A percentile compares a stretch with the other conserved stretches of the same genome.
Conservation (phyloP, 805 yeast species). For the Ogataea minuta region DNA sequence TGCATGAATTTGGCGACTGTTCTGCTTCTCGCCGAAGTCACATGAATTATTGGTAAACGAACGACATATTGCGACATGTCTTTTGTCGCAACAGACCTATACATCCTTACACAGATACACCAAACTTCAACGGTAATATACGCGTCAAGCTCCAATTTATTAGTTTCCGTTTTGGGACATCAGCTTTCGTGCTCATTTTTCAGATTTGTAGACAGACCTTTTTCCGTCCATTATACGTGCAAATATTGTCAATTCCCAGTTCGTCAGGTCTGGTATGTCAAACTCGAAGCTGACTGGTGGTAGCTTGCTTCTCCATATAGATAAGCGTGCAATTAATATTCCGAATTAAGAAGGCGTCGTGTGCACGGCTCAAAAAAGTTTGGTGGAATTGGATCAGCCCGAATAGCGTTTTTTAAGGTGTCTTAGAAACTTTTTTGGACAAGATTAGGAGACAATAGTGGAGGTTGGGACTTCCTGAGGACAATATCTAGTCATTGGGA, state of each 20-base stretch:
- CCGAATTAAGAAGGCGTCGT: constrained; percentile 18
- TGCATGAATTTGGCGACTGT: too few species aligned
- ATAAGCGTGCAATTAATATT: constrained; percentile 12
- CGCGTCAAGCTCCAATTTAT: constrained; percentile 4
- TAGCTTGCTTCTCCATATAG: not conserved
- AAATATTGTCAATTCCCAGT: too few species aligned
- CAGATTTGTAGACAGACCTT: too few species aligned
- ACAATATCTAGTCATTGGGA: not conserved
- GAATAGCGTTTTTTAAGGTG: constrained; percentile 8
- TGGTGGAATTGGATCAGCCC: constrained; percentile 13
- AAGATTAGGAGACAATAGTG: not conserved
- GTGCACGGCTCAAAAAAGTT: constrained; percentile 7
- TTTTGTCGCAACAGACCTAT: too few species aligned
- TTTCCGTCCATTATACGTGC: too few species aligned
- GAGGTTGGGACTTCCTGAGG: constrained; percentile 1
- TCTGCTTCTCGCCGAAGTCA: too few species aligned
- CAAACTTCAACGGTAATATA: not conserved
- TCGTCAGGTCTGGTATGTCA: too few species aligned
- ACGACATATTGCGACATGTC: too few species aligned
- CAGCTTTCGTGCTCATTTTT: not conserved
- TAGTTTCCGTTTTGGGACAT: constrained; percentile 6
- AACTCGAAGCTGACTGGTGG: not conserved
- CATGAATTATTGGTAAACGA: too few species aligned
- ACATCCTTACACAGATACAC: constrained; percentile 6
- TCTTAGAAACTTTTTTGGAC: constrained; percentile 1